Percentiles rank a stretch among this genome's conserved stretches.
These are phyloP conservation scores for Biscutella laevigata DNA, from an alignment of 441 rosid genomes.

Conservation along the genomic window DNA sequence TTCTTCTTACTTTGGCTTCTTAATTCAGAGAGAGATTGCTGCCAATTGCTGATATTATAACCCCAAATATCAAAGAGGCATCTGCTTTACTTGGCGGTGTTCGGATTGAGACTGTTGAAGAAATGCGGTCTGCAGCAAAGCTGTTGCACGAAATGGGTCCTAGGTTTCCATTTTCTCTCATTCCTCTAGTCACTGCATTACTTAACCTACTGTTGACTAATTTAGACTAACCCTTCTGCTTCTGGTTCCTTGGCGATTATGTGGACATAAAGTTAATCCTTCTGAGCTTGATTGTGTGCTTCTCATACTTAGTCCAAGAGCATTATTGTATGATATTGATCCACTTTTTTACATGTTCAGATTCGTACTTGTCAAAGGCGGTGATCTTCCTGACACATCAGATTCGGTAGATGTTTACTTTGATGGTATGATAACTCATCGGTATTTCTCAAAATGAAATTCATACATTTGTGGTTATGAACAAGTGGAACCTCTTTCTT, in stretches of 20 bases:
- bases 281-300: not conserved
- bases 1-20: slow-evolving; percentile 12
- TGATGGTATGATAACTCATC: slow-evolving; percentile 44
- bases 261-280: not conserved
- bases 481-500: slow-evolving; percentile 13
- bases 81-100: slow-evolving; percentile 72
- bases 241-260: not conserved
- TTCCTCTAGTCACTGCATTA: not conserved
- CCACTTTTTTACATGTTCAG: slow-evolving; percentile 33
- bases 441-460: too few relatives aligned
- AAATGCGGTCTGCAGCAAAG: slow-evolving; percentile 74
- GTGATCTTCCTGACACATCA: slow-evolving; percentile 72
- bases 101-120: slow-evolving; percentile 51
- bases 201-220: not conserved
- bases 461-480: not conserved
- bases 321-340: slow-evolving; percentile 5
- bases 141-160: slow-evolving; percentile 71
- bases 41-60: slow-evolving; percentile 72
- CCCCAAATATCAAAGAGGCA: slow-evolving; percentile 90
- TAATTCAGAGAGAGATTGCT: slow-evolving; percentile 66
- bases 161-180: slow-evolving; percentile 33
- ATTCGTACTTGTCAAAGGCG: slow-evolving; percentile 92
- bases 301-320: not conserved
- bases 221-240: not conserved
- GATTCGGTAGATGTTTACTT: slow-evolving; percentile 81